Conservation (phyloP, 331 rosid genomes). For the Malus hybrid region DNA sequence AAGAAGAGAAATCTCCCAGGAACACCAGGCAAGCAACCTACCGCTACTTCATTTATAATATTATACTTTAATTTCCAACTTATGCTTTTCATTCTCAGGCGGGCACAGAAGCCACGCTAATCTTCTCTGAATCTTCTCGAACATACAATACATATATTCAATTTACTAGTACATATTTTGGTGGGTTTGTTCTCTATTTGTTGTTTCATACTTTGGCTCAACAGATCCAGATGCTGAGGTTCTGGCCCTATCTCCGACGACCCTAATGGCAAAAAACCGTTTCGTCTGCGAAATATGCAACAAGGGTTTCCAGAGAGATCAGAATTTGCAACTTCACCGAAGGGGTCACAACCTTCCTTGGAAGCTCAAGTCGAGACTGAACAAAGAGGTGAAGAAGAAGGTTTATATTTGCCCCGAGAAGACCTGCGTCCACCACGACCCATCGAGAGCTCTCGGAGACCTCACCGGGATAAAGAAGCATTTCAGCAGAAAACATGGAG, state of each 20-base stretch:
- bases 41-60: background rate
- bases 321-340: constrained; percentile 80
- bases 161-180: background rate
- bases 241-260: constrained; percentile 69
- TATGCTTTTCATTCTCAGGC: no score
- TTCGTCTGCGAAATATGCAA: constrained; percentile 89
- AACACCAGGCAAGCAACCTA: constrained; percentile 54
- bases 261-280: constrained; percentile 83
- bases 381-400: constrained; percentile 67
- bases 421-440: constrained; percentile 74
- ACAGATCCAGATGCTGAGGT: constrained; percentile 97
- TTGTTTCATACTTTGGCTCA: background rate
- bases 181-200: background rate
- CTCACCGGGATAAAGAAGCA: constrained; percentile 92
- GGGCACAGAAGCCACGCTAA: no score
- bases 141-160: background rate
- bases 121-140: no score
- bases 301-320: constrained; percentile 91
- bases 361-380: constrained; percentile 66
- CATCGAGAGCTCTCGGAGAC: constrained; percentile 74
- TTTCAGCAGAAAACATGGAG: constrained; percentile 82
- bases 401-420: constrained; percentile 87
- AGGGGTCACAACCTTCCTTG: constrained; percentile 93
- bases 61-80: background rate
- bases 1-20: constrained; percentile 90